phyloP scores from a whole-genome alignment of 345 rosid genomes.

The Atalantia buxifolia region DNA sequence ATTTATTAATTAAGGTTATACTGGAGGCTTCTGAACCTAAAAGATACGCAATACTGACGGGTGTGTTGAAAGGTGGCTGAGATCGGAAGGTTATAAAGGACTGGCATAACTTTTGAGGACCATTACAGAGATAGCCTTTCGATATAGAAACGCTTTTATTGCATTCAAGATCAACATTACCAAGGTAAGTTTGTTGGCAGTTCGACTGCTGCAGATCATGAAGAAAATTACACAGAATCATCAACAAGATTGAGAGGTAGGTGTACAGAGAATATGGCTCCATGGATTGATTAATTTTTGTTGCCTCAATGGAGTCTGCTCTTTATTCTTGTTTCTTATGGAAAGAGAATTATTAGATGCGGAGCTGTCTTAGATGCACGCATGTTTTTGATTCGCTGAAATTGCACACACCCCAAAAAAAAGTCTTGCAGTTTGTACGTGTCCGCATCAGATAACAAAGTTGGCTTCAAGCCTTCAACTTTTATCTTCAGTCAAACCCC shows the following conservation, averaged over 20 bases:
- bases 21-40: constrained; percentile 20
- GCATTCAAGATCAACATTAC: not conserved
- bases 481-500: too few species aligned
- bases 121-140: constrained; percentile 27
- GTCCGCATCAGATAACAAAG: too few species aligned
- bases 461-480: too few species aligned
- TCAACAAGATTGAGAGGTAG: not conserved
- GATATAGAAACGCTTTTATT: not conserved
- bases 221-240: not conserved
- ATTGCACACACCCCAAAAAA: too few species aligned
- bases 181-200: not conserved
- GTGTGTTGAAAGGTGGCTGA: not conserved
- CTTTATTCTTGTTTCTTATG: too few species aligned
- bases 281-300: not conserved
- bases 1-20: constrained; percentile 11
- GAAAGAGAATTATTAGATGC: too few species aligned
- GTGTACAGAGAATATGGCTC: not conserved
- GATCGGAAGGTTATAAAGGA: constrained; percentile 28
- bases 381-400: too few species aligned
- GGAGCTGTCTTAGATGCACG: too few species aligned
- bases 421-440: too few species aligned
- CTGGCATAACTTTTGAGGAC: constrained; percentile 17
- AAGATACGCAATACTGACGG: constrained; percentile 21
- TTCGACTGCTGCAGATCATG: not conserved
- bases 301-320: too few species aligned